Evolutionary conservation across 768 basidiomycete genomes (phyloP), one percentile per base, ranked within the genome.

Genomic region (Ramaria sp.): DNA sequence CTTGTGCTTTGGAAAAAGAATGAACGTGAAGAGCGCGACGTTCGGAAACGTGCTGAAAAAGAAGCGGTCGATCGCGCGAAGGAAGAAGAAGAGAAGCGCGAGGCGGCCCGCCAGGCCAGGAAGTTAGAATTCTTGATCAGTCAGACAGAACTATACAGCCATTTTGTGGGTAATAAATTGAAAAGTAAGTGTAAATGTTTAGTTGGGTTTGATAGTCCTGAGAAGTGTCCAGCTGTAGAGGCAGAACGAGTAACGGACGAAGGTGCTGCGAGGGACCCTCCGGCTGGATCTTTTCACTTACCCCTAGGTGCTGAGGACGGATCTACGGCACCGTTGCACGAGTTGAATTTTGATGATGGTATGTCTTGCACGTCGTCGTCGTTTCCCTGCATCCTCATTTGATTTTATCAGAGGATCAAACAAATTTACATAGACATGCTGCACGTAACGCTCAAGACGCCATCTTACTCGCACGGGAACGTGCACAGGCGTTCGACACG

Each of bases 91-190:
- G 92, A 96, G 69, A 88, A 83, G 64, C 78, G 95, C 39, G 96
- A 99, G 69, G 86, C 88, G 12, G 87, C 93, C 37, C 76, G 96
- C 50, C 91, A 95, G 67, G 90, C 93, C 12, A 79, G 95, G 60
- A 97, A 98, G 68, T 80, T 99, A 24, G 96, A 99, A 71, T 99
- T 98, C 71, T 74, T 99, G 69, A 93, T 99, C 67, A 97, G 90
- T 56, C 95, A 98, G 69, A 98, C 96, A 3, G 96, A 99, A 66
- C 78, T 98, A 7, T 99, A 98, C 70, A 93, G 90, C 60, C 96
- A 99, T 71, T 98, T 99, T 77, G 93, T 99, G 56, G 95, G 95
- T 30, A 96, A 83, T 70, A 98, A 98, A 71, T 78, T 91, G 51
- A 89, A 89, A 67, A 91, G 88, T 89, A 67, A 62, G 82, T 70